A percentile compares a stretch with the other conserved stretches of the same genome.
Evolutionary conservation across 208 protist genomes (phyloP).

Genomic region (Porcisia hertigi): DNA sequence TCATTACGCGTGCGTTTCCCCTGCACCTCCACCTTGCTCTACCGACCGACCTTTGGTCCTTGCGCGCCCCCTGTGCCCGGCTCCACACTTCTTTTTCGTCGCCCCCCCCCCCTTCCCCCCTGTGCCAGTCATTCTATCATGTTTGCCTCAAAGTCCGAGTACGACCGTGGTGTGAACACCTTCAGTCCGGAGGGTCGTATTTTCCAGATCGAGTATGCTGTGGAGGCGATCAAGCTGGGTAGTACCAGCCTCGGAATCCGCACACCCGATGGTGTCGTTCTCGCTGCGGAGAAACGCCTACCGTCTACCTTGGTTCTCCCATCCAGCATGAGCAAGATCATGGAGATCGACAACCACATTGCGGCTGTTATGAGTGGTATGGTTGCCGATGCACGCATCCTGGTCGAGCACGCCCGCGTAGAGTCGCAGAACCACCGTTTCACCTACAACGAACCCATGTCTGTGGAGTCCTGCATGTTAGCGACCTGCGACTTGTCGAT

Average conservation of each 20-base stretch:
- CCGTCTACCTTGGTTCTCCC: conserved; percentile 97
- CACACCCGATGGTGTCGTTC: conserved; percentile 97
- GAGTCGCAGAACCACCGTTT: conserved; percentile 99
- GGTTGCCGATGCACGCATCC: conserved; percentile 98
- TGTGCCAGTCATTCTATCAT: conserved; percentile 34
- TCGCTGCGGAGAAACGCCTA: conserved; percentile 99
- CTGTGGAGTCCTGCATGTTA: conserved; percentile 96
- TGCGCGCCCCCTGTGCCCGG: not conserved
- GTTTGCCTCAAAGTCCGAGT: conserved; percentile 96
- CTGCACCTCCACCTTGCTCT: not conserved
- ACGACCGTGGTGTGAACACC: conserved; percentile 99
- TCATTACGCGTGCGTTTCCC: not conserved
- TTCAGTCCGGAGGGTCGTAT: conserved; percentile 99
- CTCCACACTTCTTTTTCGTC: too few species aligned
- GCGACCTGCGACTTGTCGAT: conserved; percentile 98
- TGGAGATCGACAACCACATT: conserved; percentile 98
- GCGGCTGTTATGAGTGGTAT: conserved; percentile 97
- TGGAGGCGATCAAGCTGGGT: conserved; percentile 95
- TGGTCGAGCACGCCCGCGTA: conserved; percentile 98
- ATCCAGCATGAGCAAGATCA: conserved; percentile 97
- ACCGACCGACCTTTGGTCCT: not conserved
- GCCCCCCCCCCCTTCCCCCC: not conserved
- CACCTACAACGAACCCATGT: conserved; percentile 99
- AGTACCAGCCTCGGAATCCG: conserved; percentile 98
- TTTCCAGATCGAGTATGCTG: conserved; percentile 97